These are phyloP conservation scores for Clavispora asparagi DNA, from an alignment of 805 yeast genomes.

Conservation along the genomic window DNA sequence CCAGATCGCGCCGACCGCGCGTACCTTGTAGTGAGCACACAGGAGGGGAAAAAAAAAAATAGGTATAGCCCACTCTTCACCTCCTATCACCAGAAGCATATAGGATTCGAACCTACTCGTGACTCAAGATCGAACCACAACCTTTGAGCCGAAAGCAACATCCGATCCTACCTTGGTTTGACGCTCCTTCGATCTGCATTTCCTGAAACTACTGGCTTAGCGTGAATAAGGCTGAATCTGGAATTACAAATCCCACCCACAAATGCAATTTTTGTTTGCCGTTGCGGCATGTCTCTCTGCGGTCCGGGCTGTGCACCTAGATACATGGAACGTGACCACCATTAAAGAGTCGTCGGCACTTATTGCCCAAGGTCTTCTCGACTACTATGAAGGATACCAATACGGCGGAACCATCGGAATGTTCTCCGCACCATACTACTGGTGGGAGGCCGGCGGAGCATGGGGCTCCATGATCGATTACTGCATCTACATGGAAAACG, in stretches of 20 bases:
- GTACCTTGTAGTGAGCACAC: background rate
- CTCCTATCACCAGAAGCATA: background rate
- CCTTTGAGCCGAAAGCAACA: background rate
- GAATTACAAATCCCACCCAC: background rate
- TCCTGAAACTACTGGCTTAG: background rate
- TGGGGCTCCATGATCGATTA: slow-evolving; percentile 86
- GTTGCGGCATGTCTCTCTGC: slow-evolving; percentile 3
- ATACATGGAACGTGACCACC: slow-evolving; percentile 37
- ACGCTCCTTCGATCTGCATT: background rate
- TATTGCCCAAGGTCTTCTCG: slow-evolving; percentile 68
- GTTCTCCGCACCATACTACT: slow-evolving; percentile 87
- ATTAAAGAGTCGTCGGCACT: slow-evolving; percentile 53
- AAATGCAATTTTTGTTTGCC: background rate
- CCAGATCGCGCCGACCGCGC: background rate
- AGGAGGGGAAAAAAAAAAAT: background rate
- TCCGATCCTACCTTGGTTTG: background rate
- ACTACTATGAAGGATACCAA: slow-evolving; percentile 67
- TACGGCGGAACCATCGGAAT: slow-evolving; percentile 80
- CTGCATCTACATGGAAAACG: slow-evolving; percentile 64
- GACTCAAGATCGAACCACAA: background rate
- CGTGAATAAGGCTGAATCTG: background rate
- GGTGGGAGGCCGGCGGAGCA: slow-evolving; percentile 99
- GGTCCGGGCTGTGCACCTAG: slow-evolving; percentile 25
- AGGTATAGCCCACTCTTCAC: background rate
- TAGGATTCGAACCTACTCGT: background rate